phyloP scores from a whole-genome alignment of 768 basidiomycete genomes.

The Podaxis pistillaris region DNA sequence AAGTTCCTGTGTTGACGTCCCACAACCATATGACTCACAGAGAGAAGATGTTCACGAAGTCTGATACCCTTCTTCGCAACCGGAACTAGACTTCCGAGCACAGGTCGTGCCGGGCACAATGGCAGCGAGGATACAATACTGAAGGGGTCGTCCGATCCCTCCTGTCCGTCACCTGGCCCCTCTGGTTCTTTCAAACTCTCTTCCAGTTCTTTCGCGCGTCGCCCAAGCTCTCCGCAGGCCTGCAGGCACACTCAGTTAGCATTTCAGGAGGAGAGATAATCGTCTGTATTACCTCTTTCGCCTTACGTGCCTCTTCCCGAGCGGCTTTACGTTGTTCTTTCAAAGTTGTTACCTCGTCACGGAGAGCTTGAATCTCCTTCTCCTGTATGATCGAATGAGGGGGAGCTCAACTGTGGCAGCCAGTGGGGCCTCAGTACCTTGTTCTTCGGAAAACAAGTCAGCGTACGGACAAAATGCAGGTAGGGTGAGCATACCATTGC shows the following conservation, averaged over 20 bases:
- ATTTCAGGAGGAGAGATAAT: neutral
- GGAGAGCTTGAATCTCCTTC: neutral
- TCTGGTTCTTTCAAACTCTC: neutral
- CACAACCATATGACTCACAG: neutral
- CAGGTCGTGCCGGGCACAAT: neutral
- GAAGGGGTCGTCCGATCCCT: neutral
- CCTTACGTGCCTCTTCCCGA: neutral
- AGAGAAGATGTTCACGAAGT: neutral
- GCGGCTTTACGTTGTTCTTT: neutral
- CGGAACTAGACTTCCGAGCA: neutral
- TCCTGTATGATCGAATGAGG: neutral
- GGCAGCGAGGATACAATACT: neutral
- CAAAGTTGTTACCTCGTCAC: neutral
- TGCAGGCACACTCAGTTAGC: neutral
- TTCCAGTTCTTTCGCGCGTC: neutral
- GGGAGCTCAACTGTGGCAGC: neutral
- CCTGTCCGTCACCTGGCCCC: neutral
- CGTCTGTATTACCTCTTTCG: neutral
- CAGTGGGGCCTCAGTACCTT: neutral
- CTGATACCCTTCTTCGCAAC: neutral
- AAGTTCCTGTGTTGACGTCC: neutral
- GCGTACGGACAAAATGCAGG: neutral
- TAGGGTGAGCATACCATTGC: neutral
- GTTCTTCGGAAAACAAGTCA: neutral
- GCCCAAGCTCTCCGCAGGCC: neutral